A percentile compares a stretch with the other conserved stretches of the same genome.
Conservation (phyloP, 345 rosid genomes). For the Aquilaria yunnanensis region DNA sequence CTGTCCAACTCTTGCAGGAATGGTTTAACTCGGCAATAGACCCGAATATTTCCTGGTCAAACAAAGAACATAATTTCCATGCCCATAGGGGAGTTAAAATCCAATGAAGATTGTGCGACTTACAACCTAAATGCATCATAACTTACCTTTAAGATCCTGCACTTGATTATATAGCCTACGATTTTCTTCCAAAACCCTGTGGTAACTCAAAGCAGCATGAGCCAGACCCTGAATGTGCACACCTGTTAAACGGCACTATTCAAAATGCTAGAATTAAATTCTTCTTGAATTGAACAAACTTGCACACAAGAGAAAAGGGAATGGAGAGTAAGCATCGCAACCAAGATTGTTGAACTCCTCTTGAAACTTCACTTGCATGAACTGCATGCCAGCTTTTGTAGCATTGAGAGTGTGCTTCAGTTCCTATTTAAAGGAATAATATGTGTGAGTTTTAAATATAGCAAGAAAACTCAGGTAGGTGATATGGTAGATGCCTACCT, state of each 20-base stretch:
- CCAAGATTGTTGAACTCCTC: slow-evolving; percentile 85
- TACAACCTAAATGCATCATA: slow-evolving; percentile 7
- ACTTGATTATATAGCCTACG: slow-evolving; percentile 93
- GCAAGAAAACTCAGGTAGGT: background rate
- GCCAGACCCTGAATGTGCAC: slow-evolving; percentile 82
- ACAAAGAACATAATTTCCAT: slow-evolving; percentile 7
- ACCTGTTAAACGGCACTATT: slow-evolving; percentile 34
- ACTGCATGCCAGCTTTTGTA: slow-evolving; percentile 90
- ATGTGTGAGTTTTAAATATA: slow-evolving; percentile 10
- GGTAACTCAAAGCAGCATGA: slow-evolving; percentile 95
- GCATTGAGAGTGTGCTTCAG: slow-evolving; percentile 52
- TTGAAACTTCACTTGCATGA: slow-evolving; percentile 71
- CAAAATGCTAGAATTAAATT: slow-evolving; percentile 3
- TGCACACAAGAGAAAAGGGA: slow-evolving; percentile 1
- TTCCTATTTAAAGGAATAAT: slow-evolving; percentile 36
- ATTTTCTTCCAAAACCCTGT: slow-evolving; percentile 88
- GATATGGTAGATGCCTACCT: slow-evolving; percentile 46
- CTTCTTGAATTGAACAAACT: background rate
- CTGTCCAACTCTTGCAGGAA: slow-evolving; percentile 62
- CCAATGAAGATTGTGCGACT: slow-evolving; percentile 2
- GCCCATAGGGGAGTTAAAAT: slow-evolving; percentile 8
- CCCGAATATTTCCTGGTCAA: slow-evolving; percentile 78
- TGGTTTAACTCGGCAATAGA: slow-evolving; percentile 92
- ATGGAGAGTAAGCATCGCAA: slow-evolving; percentile 20
- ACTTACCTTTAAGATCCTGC: slow-evolving; percentile 89